Percentiles rank a stretch among this genome's conserved stretches.
phyloP scores from a whole-genome alignment of 2,329 filamentous ascomycete genomes.

The Paraphoma sp. region DNA sequence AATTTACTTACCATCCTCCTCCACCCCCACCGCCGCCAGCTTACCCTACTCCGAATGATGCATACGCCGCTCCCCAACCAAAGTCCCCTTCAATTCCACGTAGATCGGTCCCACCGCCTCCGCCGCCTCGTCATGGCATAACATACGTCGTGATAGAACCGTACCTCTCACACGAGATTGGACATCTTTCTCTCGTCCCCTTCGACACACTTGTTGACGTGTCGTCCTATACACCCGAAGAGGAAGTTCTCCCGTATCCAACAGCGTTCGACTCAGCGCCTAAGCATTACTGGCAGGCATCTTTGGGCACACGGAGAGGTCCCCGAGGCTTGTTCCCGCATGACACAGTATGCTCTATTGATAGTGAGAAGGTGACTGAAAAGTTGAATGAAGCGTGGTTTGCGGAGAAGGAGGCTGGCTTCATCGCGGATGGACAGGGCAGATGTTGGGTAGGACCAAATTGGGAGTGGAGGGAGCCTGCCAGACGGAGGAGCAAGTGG shows the following conservation, averaged over 20 bases:
- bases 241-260: neutral
- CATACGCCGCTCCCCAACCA: neutral
- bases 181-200: constrained; percentile 4
- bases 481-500: constrained; percentile 3
- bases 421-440: constrained; percentile 1
- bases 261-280: neutral
- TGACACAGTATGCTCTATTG: neutral
- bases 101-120: neutral
- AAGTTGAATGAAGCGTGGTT: neutral
- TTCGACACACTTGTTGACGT: constrained; percentile 4
- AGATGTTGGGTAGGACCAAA: constrained; percentile 2
- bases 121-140: neutral
- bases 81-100: neutral
- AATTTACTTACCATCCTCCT: neutral
- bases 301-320: neutral
- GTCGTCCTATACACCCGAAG: neutral
- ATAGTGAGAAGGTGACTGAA: neutral
- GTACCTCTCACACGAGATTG: constrained; percentile 4
- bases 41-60: neutral
- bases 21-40: constrained; percentile 1
- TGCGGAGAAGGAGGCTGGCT: neutral
- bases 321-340: constrained; percentile 2
- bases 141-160: constrained; percentile 2
- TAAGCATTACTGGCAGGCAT: constrained; percentile 4
- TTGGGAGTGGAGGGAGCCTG: constrained; percentile 1